Evolutionary conservation across 495 filamentous ascomycete species (phyloP).

Genomic region (Aspergillus ellipticus): DNA sequence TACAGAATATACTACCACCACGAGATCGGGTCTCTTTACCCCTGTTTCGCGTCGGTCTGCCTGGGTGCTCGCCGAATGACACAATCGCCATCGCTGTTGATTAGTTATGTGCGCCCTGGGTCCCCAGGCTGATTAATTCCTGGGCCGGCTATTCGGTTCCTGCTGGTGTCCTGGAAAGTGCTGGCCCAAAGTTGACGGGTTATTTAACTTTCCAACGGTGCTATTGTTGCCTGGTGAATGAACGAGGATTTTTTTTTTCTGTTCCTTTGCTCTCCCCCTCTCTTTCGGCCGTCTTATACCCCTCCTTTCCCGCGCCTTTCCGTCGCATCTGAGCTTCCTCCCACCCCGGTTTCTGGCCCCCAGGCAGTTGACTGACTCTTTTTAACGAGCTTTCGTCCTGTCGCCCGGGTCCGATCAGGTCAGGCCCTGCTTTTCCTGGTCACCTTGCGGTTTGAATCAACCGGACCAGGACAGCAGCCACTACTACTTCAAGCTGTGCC

Average conservation of each 20-base stretch:
- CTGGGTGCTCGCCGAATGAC: conserved; percentile 1
- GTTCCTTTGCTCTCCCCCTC: neutral
- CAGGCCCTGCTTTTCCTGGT: neutral
- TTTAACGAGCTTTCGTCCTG: neutral
- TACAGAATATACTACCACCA: conserved; percentile 5
- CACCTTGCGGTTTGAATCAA: neutral
- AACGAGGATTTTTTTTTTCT: neutral
- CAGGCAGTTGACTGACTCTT: neutral
- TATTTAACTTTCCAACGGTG: neutral
- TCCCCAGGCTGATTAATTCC: neutral
- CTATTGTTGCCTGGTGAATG: neutral
- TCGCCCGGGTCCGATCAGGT: neutral
- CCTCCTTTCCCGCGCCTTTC: neutral
- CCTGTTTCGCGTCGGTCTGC: neutral
- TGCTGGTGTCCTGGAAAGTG: neutral
- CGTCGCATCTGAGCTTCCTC: neutral
- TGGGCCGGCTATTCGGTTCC: neutral
- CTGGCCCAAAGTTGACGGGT: neutral
- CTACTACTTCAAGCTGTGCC: neutral
- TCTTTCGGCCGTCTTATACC: neutral
- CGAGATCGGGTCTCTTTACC: neutral
- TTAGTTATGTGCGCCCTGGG: neutral
- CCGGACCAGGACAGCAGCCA: neutral
- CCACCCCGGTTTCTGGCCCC: neutral
- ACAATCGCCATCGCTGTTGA: neutral